Percentiles rank a stretch among this genome's conserved stretches.
phyloP scores from a whole-genome alignment of 2,329 filamentous ascomycete genomes.

The Cercospora nicotianae region DNA sequence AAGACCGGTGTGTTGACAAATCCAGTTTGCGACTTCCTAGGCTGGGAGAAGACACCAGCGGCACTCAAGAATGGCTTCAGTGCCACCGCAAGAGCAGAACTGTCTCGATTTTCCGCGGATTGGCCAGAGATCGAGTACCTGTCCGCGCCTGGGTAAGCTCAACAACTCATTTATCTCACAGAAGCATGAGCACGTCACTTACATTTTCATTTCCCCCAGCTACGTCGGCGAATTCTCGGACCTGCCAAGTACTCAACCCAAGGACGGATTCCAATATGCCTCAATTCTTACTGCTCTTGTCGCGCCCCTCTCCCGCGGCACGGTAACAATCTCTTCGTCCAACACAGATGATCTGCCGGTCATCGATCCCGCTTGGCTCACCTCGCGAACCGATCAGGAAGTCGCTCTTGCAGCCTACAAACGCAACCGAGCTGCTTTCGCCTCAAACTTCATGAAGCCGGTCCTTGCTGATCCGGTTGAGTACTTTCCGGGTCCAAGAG shows the following conservation, averaged over 20 bases:
- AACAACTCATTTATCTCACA: not conserved
- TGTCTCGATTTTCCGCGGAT: slow-evolving; percentile 24
- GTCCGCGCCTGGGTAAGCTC: slow-evolving; percentile 10
- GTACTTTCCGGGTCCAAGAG: slow-evolving; percentile 19
- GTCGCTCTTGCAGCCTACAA: slow-evolving; percentile 39
- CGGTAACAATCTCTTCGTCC: slow-evolving; percentile 37
- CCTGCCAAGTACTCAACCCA: slow-evolving; percentile 27
- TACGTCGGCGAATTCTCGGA: slow-evolving; percentile 9
- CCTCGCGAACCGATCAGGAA: slow-evolving; percentile 15
- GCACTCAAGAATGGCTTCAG: slow-evolving; percentile 18
- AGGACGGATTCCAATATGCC: slow-evolving; percentile 37
- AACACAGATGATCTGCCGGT: slow-evolving; percentile 34
- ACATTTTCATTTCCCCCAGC: not conserved
- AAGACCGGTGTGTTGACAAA: slow-evolving; percentile 21
- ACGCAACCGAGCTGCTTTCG: slow-evolving; percentile 30
- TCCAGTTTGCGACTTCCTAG: slow-evolving; percentile 22
- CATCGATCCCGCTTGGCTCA: slow-evolving; percentile 42
- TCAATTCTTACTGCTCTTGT: slow-evolving; percentile 36
- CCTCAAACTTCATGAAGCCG: slow-evolving; percentile 25
- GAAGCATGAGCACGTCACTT: not conserved
- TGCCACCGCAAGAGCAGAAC: slow-evolving; percentile 12
- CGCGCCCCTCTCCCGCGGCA: slow-evolving; percentile 40
- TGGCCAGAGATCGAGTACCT: slow-evolving; percentile 31
- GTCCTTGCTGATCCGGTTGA: slow-evolving; percentile 17
- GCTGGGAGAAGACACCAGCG: slow-evolving; percentile 29